Percentiles rank a stretch among this genome's conserved stretches.
These are phyloP conservation scores for Mortierella antarctica DNA, from an alignment of 192 early-diverging fungal species.

Conservation along the genomic window DNA sequence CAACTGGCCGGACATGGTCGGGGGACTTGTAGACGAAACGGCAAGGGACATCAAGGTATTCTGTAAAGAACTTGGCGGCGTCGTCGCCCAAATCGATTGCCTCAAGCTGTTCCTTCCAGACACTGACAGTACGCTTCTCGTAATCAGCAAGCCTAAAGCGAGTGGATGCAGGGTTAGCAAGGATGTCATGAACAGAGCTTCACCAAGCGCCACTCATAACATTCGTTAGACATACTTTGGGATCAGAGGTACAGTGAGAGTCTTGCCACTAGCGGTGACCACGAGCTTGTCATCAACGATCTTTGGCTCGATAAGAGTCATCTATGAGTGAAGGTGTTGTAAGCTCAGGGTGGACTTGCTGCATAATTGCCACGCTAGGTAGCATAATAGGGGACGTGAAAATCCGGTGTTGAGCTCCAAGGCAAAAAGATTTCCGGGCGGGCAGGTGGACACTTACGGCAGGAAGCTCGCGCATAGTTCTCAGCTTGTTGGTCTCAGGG, in stretches of 20 bases:
- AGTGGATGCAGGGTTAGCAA: neutral
- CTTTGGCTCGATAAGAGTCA: conserved; percentile 29
- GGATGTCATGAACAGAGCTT: neutral
- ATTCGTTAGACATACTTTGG: conserved; percentile 29
- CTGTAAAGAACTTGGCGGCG: conserved; percentile 66
- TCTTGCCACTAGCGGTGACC: conserved; percentile 36
- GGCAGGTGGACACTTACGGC: conserved; percentile 6
- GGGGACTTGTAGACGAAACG: conserved; percentile 64
- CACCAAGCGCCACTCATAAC: neutral
- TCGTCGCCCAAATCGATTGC: conserved; percentile 74
- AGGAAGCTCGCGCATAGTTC: conserved; percentile 49
- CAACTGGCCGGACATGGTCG: conserved; percentile 49
- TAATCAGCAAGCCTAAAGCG: conserved; percentile 26
- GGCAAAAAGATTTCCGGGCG: neutral
- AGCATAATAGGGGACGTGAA: neutral
- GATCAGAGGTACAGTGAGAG: conserved; percentile 33
- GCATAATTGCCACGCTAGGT: no score
- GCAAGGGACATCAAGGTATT: conserved; percentile 55
- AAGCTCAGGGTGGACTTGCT: no score
- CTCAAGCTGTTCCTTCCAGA: conserved; percentile 56
- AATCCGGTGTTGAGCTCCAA: neutral
- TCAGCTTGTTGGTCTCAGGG: conserved; percentile 32
- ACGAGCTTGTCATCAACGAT: conserved; percentile 35
- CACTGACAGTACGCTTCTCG: conserved; percentile 26
- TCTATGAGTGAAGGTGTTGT: conserved; percentile 9